Evolutionary conservation across 1,284 basidiomycete species (phyloP), one percentile per base, ranked within the genome.

Genomic region (Mycocalia duriaeana): DNA sequence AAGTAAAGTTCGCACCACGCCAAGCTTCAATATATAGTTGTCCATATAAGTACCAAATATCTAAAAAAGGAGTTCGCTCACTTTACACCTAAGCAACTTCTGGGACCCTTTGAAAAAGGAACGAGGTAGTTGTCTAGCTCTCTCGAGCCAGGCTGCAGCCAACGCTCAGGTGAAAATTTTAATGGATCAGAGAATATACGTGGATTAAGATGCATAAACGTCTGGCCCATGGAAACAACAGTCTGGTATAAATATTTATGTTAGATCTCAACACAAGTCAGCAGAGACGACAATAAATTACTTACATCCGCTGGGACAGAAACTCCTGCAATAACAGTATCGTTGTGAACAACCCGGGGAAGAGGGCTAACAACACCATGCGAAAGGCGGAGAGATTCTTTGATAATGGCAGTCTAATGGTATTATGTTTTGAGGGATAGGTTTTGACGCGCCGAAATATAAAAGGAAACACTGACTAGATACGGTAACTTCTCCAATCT

Each of bases 1-100:
- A 69, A 51, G 44, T 70, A 71, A 24, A 72, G 45, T 49, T 72
- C 69, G 37, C 63, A 63, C 61, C 68, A 71, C 4, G 64, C 71
- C 19, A 73, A 56, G 28, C 4, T 34, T 8, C 25, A 22, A 41
- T 22, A 14, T 14, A 14, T 36, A 18, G n/a, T n/a, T 14, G n/a
- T 25, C 7, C 7, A 24, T 5, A 9, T 35, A 6, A 22, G 28
- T 22, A 4, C 20, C 43, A 13, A 37, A 18, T 2, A 36, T 4
- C n/a, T n/a, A n/a, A n/a, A n/a, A n/a, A n/a, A n/a, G n/a, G n/a
- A n/a, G n/a, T 9, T 13, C 31, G 47, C 56, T 22, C 34, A 66
- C 65, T 61, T 66, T 22, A 61, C 58, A 4, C 66, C 67, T 14
- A 68, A 50, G 45, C 68, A 71, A 57, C 60, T 66, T 36, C 69